Evolutionary conservation across 2,329 filamentous ascomycete genomes (phyloP), one percentile per base, ranked within the genome.

Genomic region (Akanthomyces lecanii): DNA sequence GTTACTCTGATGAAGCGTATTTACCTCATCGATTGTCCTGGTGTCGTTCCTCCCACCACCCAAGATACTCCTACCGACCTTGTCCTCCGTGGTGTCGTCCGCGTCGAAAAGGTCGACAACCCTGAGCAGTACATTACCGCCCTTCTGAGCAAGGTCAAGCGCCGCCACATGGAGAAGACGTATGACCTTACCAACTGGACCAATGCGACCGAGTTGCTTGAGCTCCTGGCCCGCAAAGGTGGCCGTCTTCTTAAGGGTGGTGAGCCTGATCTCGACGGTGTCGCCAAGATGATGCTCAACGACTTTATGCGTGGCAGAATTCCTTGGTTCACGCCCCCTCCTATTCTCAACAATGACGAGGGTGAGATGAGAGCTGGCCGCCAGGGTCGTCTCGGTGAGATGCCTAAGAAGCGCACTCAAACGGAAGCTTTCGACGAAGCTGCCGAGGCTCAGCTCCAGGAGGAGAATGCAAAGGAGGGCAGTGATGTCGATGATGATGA

Each of bases 231-330:
- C 10, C 83, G 93, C 63, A 98, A 97, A 75, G 87, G 88, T 63
- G 95, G 95, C 18, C 85, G 93, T 69, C 78, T 99, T 23, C 79
- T 98, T 18, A 92, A 92, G 73, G 94, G 91, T 63, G 95, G 94
- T n/a, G 95, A 98, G 74, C 90, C 94, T 4, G 95, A 99, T 74
- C 79, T 97, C 62, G 94, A 98, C 70, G 92, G 93, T 70, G 92
- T 97, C 54, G 95, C 95, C 1, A 97, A 97, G 77, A 97, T 97
- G 87, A 90, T 99, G 0, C 79, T 99, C 64, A 98, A 97, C 71
- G 95, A 99, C 72, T 99, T 98, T 74, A 85, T 98, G 71, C 82
- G 95, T 66, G 95, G 95, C 63, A 97, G 94, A 77, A 91, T 98
- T 30, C 95, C 95, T 1, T 99, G 96, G 95, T 99, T 92, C 72